phyloP scores from a whole-genome alignment of 2,329 filamentous ascomycete genomes.

The Cadophora luteo-olivacea region DNA sequence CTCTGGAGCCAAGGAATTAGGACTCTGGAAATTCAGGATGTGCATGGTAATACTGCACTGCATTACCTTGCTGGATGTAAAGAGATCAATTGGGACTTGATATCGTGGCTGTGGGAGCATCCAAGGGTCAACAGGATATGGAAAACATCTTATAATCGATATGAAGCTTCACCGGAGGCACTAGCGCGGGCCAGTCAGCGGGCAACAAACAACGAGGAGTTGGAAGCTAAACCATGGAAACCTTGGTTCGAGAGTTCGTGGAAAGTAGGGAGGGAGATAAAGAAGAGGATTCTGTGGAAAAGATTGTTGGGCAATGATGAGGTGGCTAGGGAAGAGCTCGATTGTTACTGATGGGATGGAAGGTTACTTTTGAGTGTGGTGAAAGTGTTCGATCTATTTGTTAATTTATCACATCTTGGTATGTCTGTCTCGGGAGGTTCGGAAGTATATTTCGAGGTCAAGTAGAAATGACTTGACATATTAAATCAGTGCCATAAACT shows the following conservation, averaged over 20 bases:
- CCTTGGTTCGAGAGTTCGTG: constrained; percentile 19
- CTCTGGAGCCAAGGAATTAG: constrained; percentile 25
- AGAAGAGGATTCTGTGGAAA: constrained; percentile 29
- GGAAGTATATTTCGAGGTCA: not conserved
- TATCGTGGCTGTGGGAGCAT: constrained; percentile 25
- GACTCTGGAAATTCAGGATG: constrained; percentile 22
- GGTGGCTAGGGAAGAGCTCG: not conserved
- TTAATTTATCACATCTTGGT: not conserved
- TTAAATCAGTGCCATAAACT: not conserved
- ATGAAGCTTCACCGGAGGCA: constrained; percentile 22
- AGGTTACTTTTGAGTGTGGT: not conserved
- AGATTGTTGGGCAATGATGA: constrained; percentile 13
- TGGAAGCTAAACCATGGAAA: constrained; percentile 8
- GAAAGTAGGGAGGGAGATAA: constrained; percentile 18
- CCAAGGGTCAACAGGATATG: constrained; percentile 16
- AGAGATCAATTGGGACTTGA: constrained; percentile 25
- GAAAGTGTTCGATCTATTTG: not conserved
- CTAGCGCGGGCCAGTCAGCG: constrained; percentile 14
- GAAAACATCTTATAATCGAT: constrained; percentile 19
- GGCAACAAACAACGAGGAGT: not conserved
- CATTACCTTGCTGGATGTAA: constrained; percentile 34
- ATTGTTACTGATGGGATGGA: not conserved
- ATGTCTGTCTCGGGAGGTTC: not conserved
- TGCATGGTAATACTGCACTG: constrained; percentile 35
- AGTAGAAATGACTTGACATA: not conserved